Evolutionary conservation across 2,329 filamentous ascomycete species (phyloP), one percentile per base, ranked within the genome.

Genomic region (Lachnum nothofagi): DNA sequence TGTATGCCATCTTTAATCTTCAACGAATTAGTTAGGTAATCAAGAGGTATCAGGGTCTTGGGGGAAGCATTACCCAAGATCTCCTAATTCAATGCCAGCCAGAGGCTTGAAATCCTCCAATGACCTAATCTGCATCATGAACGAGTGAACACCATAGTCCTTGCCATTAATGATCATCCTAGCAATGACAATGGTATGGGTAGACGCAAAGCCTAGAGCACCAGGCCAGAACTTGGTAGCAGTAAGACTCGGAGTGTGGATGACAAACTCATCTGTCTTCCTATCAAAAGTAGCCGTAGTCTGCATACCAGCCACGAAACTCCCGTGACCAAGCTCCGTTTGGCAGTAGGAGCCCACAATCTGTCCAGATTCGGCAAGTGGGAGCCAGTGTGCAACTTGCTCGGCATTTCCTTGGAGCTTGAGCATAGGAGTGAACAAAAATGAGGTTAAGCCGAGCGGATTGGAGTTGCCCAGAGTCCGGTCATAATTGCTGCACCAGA

Each of bases 271-370:
- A 34, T 66, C 63, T 3, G 52, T 59, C 16, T 46, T 46, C 9
- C 24, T 42, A 42, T 65, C 59, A 41, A 65, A 65, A 6, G 59
- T 65, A 3, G 64, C 63, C 3, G 62, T 64, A 2, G 64, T 67
- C 51, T 65, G 61, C 25, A 67, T 61, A 8, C 63, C 64, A 17
- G 57, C 49, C 10, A 66, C 60, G 40, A 60, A 59, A 16, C 60
- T 63, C 22, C 64, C 64, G 54, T 67, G 64, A n/a, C 60, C 61
- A 7, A 67, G 53, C 47, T 67, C 64, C 1, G 64, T 66, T 46
- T 67, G 64, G 2, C 52, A 48, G 44, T 65, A 66, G 7, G 57
- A 59, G 20, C 64, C 63, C 22, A 61, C 56, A 24, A 65, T 65
- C 43, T 61, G 34, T 4, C 54, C 54, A 6, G 25, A 20, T 27